Conservation (phyloP, 208 protist species). For the Tritrichomonas foetus region DNA sequence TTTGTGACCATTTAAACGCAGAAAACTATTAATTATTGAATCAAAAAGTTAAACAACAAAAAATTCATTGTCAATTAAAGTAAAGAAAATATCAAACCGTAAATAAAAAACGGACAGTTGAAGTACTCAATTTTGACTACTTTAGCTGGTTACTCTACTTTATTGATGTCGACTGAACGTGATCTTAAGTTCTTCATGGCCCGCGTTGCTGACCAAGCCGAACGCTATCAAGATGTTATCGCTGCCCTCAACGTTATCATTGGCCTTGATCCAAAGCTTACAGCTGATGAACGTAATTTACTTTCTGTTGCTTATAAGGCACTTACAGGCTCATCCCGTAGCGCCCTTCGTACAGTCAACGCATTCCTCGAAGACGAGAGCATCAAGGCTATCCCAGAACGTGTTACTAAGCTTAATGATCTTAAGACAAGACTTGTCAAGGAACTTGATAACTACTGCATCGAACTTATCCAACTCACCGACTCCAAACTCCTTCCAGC, state of each 20-base stretch:
- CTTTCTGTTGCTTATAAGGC: too few relatives aligned
- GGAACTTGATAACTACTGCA: background rate
- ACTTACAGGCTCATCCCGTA: background rate
- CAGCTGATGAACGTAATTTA: background rate
- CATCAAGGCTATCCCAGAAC: background rate
- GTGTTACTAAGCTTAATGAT: background rate
- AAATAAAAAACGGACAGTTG: too few relatives aligned
- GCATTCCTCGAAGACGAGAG: background rate
- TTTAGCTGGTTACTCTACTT: too few relatives aligned
- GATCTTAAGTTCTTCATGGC: too few relatives aligned
- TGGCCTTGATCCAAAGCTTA: background rate
- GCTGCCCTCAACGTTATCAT: background rate
- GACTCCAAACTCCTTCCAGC: background rate
- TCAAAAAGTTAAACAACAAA: too few relatives aligned
- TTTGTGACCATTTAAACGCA: too few relatives aligned
- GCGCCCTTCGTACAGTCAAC: background rate
- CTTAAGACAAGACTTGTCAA: background rate
- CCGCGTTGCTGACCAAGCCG: too few relatives aligned
- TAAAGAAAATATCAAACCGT: too few relatives aligned
- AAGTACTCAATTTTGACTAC: too few relatives aligned
- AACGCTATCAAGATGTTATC: slow-evolving; percentile 21
- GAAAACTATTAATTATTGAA: too few relatives aligned
- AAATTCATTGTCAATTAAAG: too few relatives aligned
- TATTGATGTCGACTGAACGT: too few relatives aligned
- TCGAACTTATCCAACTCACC: background rate